Percentiles rank a stretch among this genome's conserved stretches.
Evolutionary conservation across 148 eudicot species (phyloP).

Genomic region (Rhododendron simsii): DNA sequence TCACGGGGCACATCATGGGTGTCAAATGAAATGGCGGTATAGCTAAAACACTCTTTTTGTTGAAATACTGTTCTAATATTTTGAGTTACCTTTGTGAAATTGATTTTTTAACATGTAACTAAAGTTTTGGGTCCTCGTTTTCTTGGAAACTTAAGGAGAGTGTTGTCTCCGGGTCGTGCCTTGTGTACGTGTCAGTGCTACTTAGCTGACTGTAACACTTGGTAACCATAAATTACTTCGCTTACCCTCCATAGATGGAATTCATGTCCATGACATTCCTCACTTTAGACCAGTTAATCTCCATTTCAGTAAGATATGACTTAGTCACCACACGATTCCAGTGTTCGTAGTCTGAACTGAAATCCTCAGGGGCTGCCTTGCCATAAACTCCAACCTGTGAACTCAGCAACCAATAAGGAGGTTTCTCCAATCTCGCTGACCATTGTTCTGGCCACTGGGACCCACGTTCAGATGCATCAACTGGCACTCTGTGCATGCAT

Average conservation of each 20-base stretch:
- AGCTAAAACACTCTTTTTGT: neutral
- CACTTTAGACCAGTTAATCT: conserved; percentile 52
- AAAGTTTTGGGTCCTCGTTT: neutral
- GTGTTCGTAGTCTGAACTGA: conserved; percentile 43
- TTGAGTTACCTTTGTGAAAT: neutral
- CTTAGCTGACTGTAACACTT: neutral
- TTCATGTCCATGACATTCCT: conserved; percentile 75
- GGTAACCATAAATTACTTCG: neutral
- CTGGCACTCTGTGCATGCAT: conserved; percentile 60
- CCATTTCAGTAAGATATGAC: conserved; percentile 50
- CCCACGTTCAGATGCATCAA: conserved; percentile 38
- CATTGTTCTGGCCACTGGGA: conserved; percentile 58
- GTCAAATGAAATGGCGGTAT: neutral
- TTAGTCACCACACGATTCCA: conserved; percentile 56
- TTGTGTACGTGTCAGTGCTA: neutral
- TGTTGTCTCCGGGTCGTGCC: neutral
- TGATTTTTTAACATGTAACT: neutral
- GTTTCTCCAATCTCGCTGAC: conserved; percentile 43
- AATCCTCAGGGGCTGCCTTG: conserved; percentile 61
- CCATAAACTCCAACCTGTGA: conserved; percentile 61
- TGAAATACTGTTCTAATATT: neutral
- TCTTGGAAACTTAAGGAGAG: neutral
- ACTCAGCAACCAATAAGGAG: conserved; percentile 55
- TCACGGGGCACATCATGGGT: neutral
- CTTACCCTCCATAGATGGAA: conserved; percentile 70